A percentile compares a stretch with the other conserved stretches of the same genome.
These are phyloP conservation scores for Mrakia frigida DNA, from an alignment of 768 basidiomycete species.

Conservation along the genomic window DNA sequence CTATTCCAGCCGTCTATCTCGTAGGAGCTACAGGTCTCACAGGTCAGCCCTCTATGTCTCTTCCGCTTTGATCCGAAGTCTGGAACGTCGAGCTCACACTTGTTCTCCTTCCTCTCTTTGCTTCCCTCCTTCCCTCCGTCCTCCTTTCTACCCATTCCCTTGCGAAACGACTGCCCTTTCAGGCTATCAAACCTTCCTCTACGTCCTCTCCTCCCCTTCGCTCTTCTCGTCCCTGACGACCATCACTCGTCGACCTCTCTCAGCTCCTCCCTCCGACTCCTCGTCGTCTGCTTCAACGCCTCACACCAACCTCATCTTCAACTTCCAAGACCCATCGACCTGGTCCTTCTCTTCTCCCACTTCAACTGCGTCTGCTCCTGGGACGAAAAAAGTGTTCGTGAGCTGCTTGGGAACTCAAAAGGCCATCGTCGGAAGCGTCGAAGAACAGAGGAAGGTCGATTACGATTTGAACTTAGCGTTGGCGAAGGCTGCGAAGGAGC, in stretches of 20 bases:
- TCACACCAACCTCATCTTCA: conserved; percentile 34
- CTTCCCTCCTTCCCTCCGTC: background rate
- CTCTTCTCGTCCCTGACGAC: conserved; percentile 38
- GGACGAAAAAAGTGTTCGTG: conserved; percentile 31
- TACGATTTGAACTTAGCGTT: conserved; percentile 39
- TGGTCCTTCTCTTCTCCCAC: conserved; percentile 31
- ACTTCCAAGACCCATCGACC: conserved; percentile 13
- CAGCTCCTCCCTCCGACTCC: conserved; percentile 19
- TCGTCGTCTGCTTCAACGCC: conserved; percentile 13
- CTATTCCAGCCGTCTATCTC: conserved; percentile 35
- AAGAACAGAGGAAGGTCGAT: conserved; percentile 40
- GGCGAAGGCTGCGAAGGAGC: conserved; percentile 39
- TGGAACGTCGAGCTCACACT: background rate
- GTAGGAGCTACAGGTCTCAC: conserved; percentile 43
- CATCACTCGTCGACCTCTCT: conserved; percentile 37
- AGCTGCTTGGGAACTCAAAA: conserved; percentile 41
- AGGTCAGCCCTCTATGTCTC: background rate
- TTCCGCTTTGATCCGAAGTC: background rate
- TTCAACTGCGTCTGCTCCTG: conserved; percentile 14
- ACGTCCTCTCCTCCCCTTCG: conserved; percentile 35
- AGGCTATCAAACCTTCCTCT: conserved; percentile 35
- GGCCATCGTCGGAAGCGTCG: conserved; percentile 37
- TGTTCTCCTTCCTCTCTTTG: background rate
- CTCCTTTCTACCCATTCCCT: background rate
- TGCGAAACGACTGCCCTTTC: too few species aligned